Evolutionary conservation across 2,329 filamentous ascomycete species (phyloP).

Genomic region (Cercospora sp.): DNA sequence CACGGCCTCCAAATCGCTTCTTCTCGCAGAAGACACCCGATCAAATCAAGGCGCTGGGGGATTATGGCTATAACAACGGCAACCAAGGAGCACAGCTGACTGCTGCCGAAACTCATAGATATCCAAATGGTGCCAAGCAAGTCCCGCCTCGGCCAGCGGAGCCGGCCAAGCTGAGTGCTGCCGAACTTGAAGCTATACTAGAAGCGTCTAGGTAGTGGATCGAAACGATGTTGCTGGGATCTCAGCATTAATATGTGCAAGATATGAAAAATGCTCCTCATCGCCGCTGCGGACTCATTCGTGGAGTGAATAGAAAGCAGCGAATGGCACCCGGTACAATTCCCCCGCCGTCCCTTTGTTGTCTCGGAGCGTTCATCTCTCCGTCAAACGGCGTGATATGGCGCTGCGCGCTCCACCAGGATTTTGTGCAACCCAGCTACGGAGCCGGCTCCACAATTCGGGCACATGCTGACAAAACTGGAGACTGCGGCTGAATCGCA

Average conservation of each 20-base stretch:
- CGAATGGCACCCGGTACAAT: background rate
- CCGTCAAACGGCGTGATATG: background rate
- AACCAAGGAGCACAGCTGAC: constrained; percentile 17
- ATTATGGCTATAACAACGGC: constrained; percentile 8
- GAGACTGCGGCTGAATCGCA: background rate
- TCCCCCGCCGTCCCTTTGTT: background rate
- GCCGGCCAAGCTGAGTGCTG: background rate
- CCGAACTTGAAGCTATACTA: constrained; percentile 17
- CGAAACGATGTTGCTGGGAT: background rate
- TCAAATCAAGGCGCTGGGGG: constrained; percentile 17
- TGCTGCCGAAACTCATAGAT: constrained; percentile 14
- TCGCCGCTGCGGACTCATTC: background rate
- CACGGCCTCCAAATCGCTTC: constrained; percentile 30
- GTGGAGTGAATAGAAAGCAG: background rate
- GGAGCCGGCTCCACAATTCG: background rate
- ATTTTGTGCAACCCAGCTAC: background rate
- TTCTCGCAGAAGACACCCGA: constrained; percentile 21
- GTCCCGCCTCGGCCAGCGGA: constrained; percentile 1
- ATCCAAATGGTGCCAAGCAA: constrained; percentile 14
- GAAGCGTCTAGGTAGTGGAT: constrained; percentile 14
- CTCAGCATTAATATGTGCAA: background rate
- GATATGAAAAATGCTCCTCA: background rate
- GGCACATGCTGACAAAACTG: background rate
- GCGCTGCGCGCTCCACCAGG: background rate
- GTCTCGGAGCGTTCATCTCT: background rate